A percentile compares a stretch with the other conserved stretches of the same genome.
These are phyloP conservation scores for Fraxinus angustifolia DNA, from an alignment of 305 asterid species.

Conservation along the genomic window DNA sequence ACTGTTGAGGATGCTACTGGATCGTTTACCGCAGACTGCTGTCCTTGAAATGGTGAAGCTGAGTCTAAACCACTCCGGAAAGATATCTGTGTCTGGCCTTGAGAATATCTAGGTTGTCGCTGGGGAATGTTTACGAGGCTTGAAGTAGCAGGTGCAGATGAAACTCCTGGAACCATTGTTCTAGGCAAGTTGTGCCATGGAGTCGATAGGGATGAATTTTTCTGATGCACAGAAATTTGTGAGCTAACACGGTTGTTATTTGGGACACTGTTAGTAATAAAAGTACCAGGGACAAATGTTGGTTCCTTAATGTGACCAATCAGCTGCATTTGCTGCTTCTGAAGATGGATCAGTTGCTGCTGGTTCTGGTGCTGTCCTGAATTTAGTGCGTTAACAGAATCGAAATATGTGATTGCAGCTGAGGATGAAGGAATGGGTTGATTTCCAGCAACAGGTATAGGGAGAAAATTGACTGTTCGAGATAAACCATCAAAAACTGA, in stretches of 20 bases:
- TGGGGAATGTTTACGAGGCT: conserved; percentile 24
- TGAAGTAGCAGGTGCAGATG: conserved; percentile 19
- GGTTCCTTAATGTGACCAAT: conserved; percentile 28
- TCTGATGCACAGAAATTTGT: conserved; percentile 14
- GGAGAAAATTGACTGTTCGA: conserved; percentile 24
- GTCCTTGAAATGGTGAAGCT: conserved; percentile 29
- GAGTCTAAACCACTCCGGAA: conserved; percentile 25
- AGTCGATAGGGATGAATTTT: conserved; percentile 15
- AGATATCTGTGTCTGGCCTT: conserved; percentile 29
- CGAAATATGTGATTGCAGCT: conserved; percentile 2
- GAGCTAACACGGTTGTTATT: conserved; percentile 13
- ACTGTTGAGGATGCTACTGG: not conserved
- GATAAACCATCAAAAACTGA: conserved; percentile 29
- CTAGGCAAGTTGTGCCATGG: conserved; percentile 31
- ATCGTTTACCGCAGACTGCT: conserved; percentile 17
- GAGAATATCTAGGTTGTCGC: conserved; percentile 30
- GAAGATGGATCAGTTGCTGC: conserved; percentile 32
- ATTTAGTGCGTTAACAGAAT: conserved; percentile 13
- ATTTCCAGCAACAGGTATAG: conserved; percentile 22
- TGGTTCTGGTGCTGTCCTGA: conserved; percentile 30
- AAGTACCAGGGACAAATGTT: conserved; percentile 22
- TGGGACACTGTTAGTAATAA: conserved; percentile 8
- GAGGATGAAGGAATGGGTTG: conserved; percentile 29
- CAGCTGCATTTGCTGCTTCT: conserved; percentile 37
- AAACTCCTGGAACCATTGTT: conserved; percentile 20